Evolutionary conservation across 441 rosid genomes (phyloP).

Genomic region (Erodium texanum): DNA sequence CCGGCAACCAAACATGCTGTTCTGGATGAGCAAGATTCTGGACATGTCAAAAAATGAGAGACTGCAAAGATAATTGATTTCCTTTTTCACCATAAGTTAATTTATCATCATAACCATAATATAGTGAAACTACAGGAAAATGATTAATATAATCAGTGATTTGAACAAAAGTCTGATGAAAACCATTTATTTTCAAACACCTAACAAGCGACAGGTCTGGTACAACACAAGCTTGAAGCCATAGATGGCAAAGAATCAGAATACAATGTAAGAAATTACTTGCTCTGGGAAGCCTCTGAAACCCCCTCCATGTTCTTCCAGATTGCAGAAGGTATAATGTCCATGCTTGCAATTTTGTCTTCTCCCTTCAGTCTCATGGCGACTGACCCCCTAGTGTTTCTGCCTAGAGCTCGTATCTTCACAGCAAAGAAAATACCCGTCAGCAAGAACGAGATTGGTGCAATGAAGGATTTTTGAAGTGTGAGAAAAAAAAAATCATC

Average conservation of each 20-base stretch:
- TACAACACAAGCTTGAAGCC: background rate
- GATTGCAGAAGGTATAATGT: slow-evolving; percentile 62
- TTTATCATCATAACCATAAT: background rate
- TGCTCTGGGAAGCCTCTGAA: slow-evolving; percentile 33
- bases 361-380: slow-evolving; percentile 78
- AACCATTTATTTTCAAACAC: background rate
- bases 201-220: background rate
- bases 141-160: background rate
- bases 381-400: slow-evolving; percentile 79
- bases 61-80: background rate
- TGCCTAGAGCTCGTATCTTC: slow-evolving; percentile 68
- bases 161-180: background rate
- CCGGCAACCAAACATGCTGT: no score
- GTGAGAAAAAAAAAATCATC: background rate
- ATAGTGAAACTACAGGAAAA: background rate
- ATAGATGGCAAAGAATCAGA: background rate
- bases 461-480: background rate
- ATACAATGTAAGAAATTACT: slow-evolving; percentile 30
- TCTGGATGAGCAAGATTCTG: no score
- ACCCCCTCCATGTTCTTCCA: slow-evolving; percentile 42
- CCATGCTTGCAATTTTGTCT: slow-evolving; percentile 90
- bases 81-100: background rate
- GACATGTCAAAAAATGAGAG: background rate
- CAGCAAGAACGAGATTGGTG: background rate
- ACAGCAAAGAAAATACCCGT: slow-evolving; percentile 18